Conservation (phyloP, 148 eudicot genomes). For the Fagopyrum homotropicum region DNA sequence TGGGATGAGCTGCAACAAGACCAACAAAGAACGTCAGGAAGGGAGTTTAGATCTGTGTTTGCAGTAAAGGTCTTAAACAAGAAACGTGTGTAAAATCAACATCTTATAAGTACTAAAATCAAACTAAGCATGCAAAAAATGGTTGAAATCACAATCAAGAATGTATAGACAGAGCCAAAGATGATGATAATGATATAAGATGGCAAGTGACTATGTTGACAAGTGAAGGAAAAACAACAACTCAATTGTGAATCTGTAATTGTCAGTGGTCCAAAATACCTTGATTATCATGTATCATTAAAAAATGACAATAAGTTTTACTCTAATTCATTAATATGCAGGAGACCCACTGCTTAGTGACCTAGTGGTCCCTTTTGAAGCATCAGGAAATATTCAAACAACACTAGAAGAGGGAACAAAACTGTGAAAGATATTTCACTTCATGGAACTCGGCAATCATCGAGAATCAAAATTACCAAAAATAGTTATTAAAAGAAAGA, state of each 20-base stretch:
- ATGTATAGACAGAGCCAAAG: background rate
- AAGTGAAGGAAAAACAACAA: background rate
- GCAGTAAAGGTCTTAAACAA: background rate
- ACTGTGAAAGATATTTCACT: conserved; percentile 10
- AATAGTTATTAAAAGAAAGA: background rate
- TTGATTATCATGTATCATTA: conserved; percentile 10
- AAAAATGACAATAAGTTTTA: background rate
- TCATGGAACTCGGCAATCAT: background rate
- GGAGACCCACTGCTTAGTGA: conserved; percentile 18
- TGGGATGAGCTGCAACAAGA: conserved; percentile 73
- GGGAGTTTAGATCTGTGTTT: background rate
- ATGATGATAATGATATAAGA: background rate
- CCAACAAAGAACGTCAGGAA: conserved; percentile 2
- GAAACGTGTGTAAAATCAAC: background rate
- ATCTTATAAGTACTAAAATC: background rate
- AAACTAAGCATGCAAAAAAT: background rate
- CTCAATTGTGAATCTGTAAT: background rate
- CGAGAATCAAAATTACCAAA: background rate
- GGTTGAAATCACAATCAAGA: background rate
- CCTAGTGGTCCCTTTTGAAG: conserved; percentile 27
- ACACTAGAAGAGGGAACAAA: conserved; percentile 3
- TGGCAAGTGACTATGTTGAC: background rate
- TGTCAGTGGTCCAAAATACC: conserved; percentile 4
- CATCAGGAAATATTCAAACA: conserved; percentile 11
- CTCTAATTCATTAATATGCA: conserved; percentile 5